Percentiles rank a stretch among this genome's conserved stretches.
Conservation (phyloP, 2,329 filamentous ascomycete genomes). For the Fusarium sp. region DNA sequence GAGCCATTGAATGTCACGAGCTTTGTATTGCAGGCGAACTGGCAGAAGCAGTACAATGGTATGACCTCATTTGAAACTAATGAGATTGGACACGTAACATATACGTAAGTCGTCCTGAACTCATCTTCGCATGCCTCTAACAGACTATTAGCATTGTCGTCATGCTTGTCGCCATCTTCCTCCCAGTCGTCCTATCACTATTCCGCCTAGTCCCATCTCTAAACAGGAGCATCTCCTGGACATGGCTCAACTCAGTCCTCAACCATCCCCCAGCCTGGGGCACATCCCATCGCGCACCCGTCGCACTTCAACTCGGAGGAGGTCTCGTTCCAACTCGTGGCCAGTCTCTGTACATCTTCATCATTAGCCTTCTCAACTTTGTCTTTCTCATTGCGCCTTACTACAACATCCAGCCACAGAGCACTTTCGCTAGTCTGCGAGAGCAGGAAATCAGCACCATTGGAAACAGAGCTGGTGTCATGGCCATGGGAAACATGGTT, state of each 20-base stretch:
- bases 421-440: conserved; percentile 37
- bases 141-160: conserved; percentile 28
- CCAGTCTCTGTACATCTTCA: conserved; percentile 47
- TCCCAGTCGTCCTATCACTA: conserved; percentile 47
- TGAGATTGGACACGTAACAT: conserved; percentile 42
- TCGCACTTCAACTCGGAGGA: conserved; percentile 30
- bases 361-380: conserved; percentile 48
- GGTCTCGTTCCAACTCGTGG: conserved; percentile 48
- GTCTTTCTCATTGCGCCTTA: conserved; percentile 47
- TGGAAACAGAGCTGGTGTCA: conserved; percentile 49
- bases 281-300: conserved; percentile 45
- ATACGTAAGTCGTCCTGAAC: conserved; percentile 20
- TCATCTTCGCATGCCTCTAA: neutral
- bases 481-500: conserved; percentile 48
- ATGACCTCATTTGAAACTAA: conserved; percentile 61
- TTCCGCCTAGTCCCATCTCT: conserved; percentile 48
- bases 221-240: conserved; percentile 38
- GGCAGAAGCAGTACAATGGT: conserved; percentile 57
- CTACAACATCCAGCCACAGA: conserved; percentile 42
- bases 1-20: conserved; percentile 47
- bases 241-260: conserved; percentile 44
- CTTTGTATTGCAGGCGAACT: conserved; percentile 42
- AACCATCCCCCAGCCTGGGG: conserved; percentile 47
- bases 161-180: conserved; percentile 44
- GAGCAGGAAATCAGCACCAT: conserved; percentile 45